phyloP scores from a whole-genome alignment of 441 rosid genomes.

The Breynia disticha region DNA sequence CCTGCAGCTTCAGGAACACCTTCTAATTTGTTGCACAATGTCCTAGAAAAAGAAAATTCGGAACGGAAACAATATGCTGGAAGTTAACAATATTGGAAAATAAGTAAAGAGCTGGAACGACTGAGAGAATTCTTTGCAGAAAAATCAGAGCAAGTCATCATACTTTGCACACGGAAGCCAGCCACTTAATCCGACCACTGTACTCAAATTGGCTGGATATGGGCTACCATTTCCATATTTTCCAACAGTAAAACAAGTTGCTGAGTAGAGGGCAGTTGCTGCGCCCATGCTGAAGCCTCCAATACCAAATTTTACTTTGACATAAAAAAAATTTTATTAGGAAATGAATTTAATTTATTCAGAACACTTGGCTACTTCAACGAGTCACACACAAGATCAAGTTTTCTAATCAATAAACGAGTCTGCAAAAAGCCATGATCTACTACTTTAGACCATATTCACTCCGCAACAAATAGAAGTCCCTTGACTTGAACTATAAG shows the following conservation, averaged over 20 bases:
- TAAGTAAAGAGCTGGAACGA: slow-evolving; percentile 3
- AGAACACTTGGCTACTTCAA: background rate
- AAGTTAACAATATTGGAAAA: background rate
- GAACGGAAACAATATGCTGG: slow-evolving; percentile 1
- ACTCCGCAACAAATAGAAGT: no score
- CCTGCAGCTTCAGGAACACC: slow-evolving; percentile 40
- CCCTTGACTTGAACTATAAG: no score
- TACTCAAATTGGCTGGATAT: slow-evolving; percentile 58
- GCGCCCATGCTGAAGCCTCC: slow-evolving; percentile 99
- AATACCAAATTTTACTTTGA: slow-evolving; percentile 78
- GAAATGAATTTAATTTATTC: background rate
- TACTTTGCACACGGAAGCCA: slow-evolving; percentile 97
- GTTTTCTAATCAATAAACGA: no score
- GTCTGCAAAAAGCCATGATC: no score
- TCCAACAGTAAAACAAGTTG: slow-evolving; percentile 57
- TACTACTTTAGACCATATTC: no score
- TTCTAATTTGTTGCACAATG: slow-evolving; percentile 42
- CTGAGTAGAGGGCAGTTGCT: slow-evolving; percentile 74
- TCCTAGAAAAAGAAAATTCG: slow-evolving; percentile 29
- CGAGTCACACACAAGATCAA: background rate
- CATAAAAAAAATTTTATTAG: slow-evolving; percentile 4
- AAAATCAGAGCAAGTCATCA: slow-evolving; percentile 20
- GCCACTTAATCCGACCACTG: slow-evolving; percentile 87
- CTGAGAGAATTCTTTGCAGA: background rate
- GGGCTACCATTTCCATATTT: slow-evolving; percentile 63